These are phyloP conservation scores for Aspergillus melleus DNA, from an alignment of 2,329 filamentous ascomycete genomes.

Conservation along the genomic window DNA sequence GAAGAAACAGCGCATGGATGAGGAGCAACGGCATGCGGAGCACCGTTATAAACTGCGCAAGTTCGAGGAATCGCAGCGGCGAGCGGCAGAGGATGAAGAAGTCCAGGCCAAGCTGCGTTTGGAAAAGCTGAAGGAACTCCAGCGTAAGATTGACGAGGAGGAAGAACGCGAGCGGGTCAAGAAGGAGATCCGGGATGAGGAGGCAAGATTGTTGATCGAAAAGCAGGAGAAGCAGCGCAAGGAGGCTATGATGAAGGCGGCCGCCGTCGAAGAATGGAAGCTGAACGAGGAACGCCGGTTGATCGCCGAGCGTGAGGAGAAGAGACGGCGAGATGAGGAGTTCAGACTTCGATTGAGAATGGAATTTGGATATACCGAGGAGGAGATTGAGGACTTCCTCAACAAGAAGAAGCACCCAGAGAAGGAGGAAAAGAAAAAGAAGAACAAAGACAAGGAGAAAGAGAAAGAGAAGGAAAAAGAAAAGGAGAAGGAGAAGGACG, in stretches of 20 bases:
- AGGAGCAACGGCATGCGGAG: constrained; percentile 20
- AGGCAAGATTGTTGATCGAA: constrained; percentile 41
- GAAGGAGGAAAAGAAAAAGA: constrained; percentile 22
- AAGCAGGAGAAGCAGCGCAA: constrained; percentile 33
- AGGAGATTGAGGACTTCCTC: constrained; percentile 44
- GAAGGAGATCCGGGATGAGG: constrained; percentile 43
- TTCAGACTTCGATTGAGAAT: constrained; percentile 38
- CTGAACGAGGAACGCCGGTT: constrained; percentile 30
- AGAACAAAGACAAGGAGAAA: constrained; percentile 40
- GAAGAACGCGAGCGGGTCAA: constrained; percentile 47
- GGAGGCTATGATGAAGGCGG: constrained; percentile 39
- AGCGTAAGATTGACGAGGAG: constrained; percentile 41
- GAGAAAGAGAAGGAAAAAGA: constrained; percentile 34
- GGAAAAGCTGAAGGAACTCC: constrained; percentile 32
- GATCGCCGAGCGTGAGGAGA: constrained; percentile 33
- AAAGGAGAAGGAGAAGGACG: constrained; percentile 30
- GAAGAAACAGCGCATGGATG: constrained; percentile 43
- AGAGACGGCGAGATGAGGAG: constrained; percentile 32
- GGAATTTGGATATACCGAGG: constrained; percentile 42
- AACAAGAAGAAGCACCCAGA: constrained; percentile 39
- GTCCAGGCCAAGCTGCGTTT: constrained; percentile 29
- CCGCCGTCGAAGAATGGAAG: constrained; percentile 42
- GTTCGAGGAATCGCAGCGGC: constrained; percentile 23
- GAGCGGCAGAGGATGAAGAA: constrained; percentile 33
- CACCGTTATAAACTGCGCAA: constrained; percentile 15